Conservation (phyloP, 805 yeast genomes). For the Kluyveromyces wickerhamii region DNA sequence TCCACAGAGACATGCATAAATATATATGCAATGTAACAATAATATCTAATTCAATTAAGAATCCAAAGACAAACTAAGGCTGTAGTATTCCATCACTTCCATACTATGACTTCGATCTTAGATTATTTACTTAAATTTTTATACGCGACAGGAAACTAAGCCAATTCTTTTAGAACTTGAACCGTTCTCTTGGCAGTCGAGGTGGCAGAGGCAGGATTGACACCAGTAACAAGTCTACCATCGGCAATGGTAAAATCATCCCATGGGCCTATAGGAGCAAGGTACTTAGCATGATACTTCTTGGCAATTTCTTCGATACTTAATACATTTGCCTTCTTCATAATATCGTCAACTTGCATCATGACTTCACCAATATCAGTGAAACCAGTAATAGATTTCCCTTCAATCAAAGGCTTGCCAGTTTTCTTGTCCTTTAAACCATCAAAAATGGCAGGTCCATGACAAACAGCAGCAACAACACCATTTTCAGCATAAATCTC, state of each 20-base stretch:
- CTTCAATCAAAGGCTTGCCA: constrained; percentile 41
- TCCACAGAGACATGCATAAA: too few species aligned
- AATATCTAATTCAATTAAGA: too few species aligned
- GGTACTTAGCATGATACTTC: constrained; percentile 37
- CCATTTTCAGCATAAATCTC: constrained; percentile 45
- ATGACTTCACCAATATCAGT: constrained; percentile 45
- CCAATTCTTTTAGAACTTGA: constrained; percentile 17
- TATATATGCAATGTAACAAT: too few species aligned
- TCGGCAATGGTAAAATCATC: constrained; percentile 44
- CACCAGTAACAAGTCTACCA: constrained; percentile 57
- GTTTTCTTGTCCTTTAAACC: constrained; percentile 35
- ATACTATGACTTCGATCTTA: too few species aligned
- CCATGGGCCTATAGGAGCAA: constrained; percentile 44
- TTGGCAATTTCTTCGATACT: constrained; percentile 35
- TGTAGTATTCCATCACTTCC: too few species aligned
- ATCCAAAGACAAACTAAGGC: too few species aligned
- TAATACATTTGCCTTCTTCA: constrained; percentile 24
- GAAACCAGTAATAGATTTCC: constrained; percentile 54
- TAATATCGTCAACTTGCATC: constrained; percentile 17
- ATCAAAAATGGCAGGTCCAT: constrained; percentile 56
- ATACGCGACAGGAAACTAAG: too few species aligned
- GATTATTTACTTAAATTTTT: too few species aligned
- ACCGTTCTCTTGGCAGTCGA: constrained; percentile 40
- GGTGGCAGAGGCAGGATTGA: constrained; percentile 51
- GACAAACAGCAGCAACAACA: constrained; percentile 58